phyloP scores from a whole-genome alignment of 2,329 filamentous ascomycete species.

The Hirsutella minnesotensis region DNA sequence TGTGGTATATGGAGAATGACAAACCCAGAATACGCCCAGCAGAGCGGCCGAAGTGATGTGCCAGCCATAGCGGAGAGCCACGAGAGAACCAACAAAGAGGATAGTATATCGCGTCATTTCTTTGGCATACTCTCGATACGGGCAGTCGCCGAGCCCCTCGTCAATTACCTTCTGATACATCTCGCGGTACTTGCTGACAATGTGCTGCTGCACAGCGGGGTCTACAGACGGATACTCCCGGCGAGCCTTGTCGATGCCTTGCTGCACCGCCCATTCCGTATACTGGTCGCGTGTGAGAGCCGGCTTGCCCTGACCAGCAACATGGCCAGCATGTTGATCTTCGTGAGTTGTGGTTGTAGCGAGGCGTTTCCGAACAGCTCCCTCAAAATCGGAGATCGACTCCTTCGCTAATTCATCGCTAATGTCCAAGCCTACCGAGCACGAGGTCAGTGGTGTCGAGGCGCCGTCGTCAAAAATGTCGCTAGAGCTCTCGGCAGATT shows the following conservation, averaged over 20 bases:
- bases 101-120: slow-evolving; percentile 64
- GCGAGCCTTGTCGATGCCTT: slow-evolving; percentile 45
- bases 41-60: slow-evolving; percentile 54
- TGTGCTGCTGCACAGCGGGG: slow-evolving; percentile 56
- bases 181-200: slow-evolving; percentile 68
- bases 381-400: slow-evolving; percentile 34
- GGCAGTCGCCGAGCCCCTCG: slow-evolving; percentile 70
- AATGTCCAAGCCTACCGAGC: slow-evolving; percentile 21
- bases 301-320: slow-evolving; percentile 36
- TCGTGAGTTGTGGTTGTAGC: background rate
- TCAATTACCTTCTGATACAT: slow-evolving; percentile 60
- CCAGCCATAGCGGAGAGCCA: slow-evolving; percentile 51
- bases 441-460: background rate
- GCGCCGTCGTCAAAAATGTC: slow-evolving; percentile 1
- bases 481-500: slow-evolving; percentile 4
- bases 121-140: slow-evolving; percentile 44
- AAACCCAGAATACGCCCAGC: slow-evolving; percentile 61
- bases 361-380: slow-evolving; percentile 8
- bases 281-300: slow-evolving; percentile 46
- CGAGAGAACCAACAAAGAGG: slow-evolving; percentile 57
- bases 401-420: slow-evolving; percentile 38
- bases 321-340: no score
- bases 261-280: background rate
- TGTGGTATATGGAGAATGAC: background rate
- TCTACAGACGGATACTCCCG: slow-evolving; percentile 72